Percentiles rank a stretch among this genome's conserved stretches.
These are phyloP conservation scores for Fraxinus excelsior DNA, from an alignment of 257 asterid species.

Conservation along the genomic window DNA sequence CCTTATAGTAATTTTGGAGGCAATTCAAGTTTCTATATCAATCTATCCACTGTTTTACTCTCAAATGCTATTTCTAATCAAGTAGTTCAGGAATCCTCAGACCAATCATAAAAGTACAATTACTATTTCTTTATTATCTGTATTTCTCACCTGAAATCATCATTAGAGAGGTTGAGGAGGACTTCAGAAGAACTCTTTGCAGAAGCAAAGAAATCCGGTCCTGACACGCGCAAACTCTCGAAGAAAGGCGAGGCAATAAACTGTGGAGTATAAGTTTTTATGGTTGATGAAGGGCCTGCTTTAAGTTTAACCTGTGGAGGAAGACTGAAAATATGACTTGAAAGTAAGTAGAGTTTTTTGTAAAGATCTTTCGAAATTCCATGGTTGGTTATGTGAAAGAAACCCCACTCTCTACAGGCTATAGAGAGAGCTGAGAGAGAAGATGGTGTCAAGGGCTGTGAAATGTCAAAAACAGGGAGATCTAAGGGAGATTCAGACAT, in stretches of 20 bases:
- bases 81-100: too few species aligned
- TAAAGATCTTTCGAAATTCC: conserved; percentile 52
- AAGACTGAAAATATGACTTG: conserved; percentile 49
- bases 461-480: conserved; percentile 63
- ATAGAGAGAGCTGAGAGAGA: conserved; percentile 52
- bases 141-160: conserved; percentile 53
- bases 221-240: conserved; percentile 66
- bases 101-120: too few species aligned
- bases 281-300: conserved; percentile 57
- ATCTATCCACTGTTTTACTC: too few species aligned
- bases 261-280: conserved; percentile 66
- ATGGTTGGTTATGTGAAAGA: conserved; percentile 60
- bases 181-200: conserved; percentile 53
- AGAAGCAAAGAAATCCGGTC: conserved; percentile 64
- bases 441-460: conserved; percentile 52
- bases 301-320: conserved; percentile 57
- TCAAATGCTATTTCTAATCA: too few species aligned
- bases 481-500: conserved; percentile 42
- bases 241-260: conserved; percentile 75
- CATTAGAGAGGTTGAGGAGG: conserved; percentile 37
- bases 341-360: conserved; percentile 35
- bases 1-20: too few species aligned
- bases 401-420: conserved; percentile 76
- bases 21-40: too few species aligned
- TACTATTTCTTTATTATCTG: neutral